These are phyloP conservation scores for Myxozyma kluyveri DNA, from an alignment of 805 yeast genomes.

Conservation along the genomic window DNA sequence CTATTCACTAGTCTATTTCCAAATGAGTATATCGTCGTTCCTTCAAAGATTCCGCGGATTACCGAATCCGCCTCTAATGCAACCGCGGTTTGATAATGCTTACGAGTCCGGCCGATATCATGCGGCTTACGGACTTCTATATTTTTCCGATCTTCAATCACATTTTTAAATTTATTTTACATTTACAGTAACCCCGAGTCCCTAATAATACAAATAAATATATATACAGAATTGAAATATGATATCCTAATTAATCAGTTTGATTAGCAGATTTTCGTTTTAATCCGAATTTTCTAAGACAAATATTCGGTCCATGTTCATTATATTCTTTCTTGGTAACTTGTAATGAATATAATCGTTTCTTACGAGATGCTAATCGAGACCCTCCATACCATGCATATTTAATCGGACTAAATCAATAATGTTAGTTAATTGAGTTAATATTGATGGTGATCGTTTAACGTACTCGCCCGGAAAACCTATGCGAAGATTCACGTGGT, in stretches of 20 bases:
- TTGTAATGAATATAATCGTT: conserved; percentile 48
- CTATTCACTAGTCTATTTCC: no score
- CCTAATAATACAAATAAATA: no score
- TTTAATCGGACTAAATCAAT: conserved; percentile 39
- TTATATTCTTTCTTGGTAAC: conserved; percentile 76
- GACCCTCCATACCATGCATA: conserved; percentile 62
- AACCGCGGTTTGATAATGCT: no score
- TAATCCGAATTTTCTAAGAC: conserved; percentile 15
- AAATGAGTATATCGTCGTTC: no score
- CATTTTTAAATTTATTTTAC: no score
- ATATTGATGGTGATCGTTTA: not conserved
- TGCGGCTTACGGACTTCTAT: no score
- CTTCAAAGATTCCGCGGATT: no score
- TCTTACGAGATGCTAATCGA: conserved; percentile 41
- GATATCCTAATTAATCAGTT: not conserved
- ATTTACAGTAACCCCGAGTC: no score
- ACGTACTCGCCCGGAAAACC: conserved; percentile 35
- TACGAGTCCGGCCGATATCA: no score
- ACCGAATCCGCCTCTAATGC: no score
- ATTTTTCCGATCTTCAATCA: no score
- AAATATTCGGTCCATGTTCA: conserved; percentile 62
- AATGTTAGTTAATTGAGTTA: not conserved
- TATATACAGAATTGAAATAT: no score
- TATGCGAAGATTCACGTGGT: conserved; percentile 35
- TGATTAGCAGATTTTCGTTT: not conserved